Evolutionary conservation across 2,329 filamentous ascomycete genomes (phyloP), one percentile per base, ranked within the genome.

Genomic region (Helotiales sp.): DNA sequence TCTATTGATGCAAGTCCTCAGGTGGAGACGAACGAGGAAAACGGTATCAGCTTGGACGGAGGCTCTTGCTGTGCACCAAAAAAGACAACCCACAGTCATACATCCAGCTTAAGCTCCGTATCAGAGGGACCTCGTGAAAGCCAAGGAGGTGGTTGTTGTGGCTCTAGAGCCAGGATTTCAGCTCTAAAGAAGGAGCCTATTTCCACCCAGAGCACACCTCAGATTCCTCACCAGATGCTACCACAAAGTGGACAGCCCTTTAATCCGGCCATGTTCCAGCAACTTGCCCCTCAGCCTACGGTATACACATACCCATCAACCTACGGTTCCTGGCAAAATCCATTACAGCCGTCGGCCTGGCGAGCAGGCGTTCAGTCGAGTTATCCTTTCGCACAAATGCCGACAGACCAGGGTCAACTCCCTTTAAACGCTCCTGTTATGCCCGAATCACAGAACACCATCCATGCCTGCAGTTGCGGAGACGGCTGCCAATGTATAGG

Each of bases 401-500:
- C 55, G 44, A 42, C 59, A 12, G 51, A 60, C 13, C 34, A 52
- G 9, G 63, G 47, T 12, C 49, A 54, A 40, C 24, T 66, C 48
- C 24, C 61, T 49, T 61, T 59, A 63, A 36, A 69, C 69, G 71
- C 63, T 55, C 49, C 76, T 71, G 19, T 74, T 69, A 53, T 74
- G 75, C 46, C 75, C 71, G 54, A 65, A 63, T 60, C 27, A 17
- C 42, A 63, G 2, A 60, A 70, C 19, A 68, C 66, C 0, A 30
- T 69, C 13, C 78, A 82, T 61, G 75, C 77, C 24, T 90, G 87
- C 65, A 76, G 77, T 48, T 90, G 87, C 67, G 87, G 87, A 19
- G 82, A 86, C 54, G 76, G 76, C 27, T 90, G 87, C 63, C 80
- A 85, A 63, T 90, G 87, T 67, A 75, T 89, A 33, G 87, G 86